Base-by-base conservation (phyloP, 345 rosid species). In the Garcia nutans region DNA sequence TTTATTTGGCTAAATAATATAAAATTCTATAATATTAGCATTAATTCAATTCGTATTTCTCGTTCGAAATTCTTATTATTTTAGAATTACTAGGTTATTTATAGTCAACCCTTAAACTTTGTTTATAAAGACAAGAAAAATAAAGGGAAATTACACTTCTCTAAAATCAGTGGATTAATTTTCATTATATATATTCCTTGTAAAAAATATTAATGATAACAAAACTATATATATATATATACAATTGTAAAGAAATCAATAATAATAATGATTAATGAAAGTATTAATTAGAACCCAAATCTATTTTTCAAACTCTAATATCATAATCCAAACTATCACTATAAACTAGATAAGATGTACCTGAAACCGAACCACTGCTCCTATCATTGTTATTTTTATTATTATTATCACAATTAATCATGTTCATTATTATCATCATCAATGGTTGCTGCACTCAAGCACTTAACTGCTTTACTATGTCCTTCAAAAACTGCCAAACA, bases 301-400 rank as follows among this genome's bases (percentile, higher is more conserved):
- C 22, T 59, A 54, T 54, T 15, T 54, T 74, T 94, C 94, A 86
- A 71, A 89, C 81, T 77, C 83, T 91, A 68, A 91, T 79, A 71
- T 85, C 85, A 68, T 85, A 74, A 70, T 91, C 93, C 86, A 93
- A 86, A 77, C 96, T 85, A 6, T 94, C 96, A 72, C 93, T 88
- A 24, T 86, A 93, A 78, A 93, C 84, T 70, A 82, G 47, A 73
- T 76, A 88, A 71, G 83, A 64, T 55, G 70, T 61, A 44, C 65
- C 80, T 0, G 79, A 37, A 37, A 37, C 41, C 41, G 41, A 37
- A 37, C 41, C 41, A 37, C 77, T 0, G 79, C 65, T 50, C 77
- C 79, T 74, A 71, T 24, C 77, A 81, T 72, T 72, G 20, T 44
- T 26, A 28, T 28, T 28, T 28, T 28, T 28, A 28, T 28, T 28